Percentiles rank a stretch among this genome's conserved stretches.
Conservation (phyloP, 176 grass and related monocot genomes). For the Chrysopogon serrulatus region DNA sequence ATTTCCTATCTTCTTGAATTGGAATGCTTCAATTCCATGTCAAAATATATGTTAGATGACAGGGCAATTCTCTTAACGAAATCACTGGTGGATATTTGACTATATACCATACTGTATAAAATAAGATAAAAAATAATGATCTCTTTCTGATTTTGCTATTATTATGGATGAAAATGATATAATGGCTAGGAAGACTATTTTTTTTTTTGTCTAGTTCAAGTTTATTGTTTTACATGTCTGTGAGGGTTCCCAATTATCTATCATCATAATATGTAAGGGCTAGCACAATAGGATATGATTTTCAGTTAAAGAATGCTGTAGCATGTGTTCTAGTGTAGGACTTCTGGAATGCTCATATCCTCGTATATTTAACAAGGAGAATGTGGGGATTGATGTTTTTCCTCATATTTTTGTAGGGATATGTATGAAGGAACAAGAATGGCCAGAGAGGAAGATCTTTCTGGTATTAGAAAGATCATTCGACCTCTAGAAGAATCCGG, state of each 20-base stretch:
- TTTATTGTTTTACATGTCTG: background rate
- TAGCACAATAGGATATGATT: background rate
- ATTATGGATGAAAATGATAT: background rate
- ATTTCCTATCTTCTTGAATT: background rate
- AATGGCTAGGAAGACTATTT: background rate
- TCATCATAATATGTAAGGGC: background rate
- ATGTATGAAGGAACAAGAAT: conserved; percentile 91
- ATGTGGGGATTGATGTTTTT: background rate
- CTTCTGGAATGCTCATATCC: background rate
- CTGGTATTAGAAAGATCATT: conserved; percentile 85
- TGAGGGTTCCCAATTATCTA: background rate
- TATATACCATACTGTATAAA: background rate
- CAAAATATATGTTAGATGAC: background rate
- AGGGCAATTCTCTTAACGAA: background rate
- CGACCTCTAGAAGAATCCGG: conserved; percentile 77
- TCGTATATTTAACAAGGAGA: background rate
- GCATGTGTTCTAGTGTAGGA: background rate
- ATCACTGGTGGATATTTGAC: background rate
- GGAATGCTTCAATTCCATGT: background rate
- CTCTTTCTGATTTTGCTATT: background rate
- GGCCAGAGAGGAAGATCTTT: conserved; percentile 72
- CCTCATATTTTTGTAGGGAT: conserved; percentile 42
- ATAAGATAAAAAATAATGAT: background rate
- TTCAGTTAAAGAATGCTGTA: background rate
- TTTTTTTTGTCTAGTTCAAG: background rate